phyloP scores from a whole-genome alignment of 2,329 filamentous ascomycete species.

The Epichloe gansuensis region DNA sequence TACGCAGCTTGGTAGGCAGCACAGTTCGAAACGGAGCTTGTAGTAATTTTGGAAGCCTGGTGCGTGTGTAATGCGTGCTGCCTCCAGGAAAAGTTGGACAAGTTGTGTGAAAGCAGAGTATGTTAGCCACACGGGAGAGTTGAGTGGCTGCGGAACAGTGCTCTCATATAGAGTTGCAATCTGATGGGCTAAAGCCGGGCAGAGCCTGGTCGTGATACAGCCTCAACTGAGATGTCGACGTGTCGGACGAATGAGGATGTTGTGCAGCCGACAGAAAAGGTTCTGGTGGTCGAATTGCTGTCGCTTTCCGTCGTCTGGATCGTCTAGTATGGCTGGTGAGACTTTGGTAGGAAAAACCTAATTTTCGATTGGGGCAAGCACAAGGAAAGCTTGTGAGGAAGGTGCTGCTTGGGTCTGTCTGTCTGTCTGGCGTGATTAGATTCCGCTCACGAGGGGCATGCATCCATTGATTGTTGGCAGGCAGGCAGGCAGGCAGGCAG shows the following conservation, averaged over 20 bases:
- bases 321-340: neutral
- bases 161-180: no score
- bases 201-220: neutral
- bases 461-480: neutral
- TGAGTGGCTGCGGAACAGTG: no score
- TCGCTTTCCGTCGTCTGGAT: neutral
- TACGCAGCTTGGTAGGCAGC: no score
- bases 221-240: neutral
- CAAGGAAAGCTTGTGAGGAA: neutral
- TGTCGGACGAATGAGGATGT: neutral
- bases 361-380: neutral
- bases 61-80: no score
- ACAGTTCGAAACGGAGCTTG: no score
- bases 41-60: no score
- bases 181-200: neutral
- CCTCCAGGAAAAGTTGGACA: no score
- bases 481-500: neutral
- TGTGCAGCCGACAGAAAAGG: neutral
- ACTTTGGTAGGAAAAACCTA: neutral
- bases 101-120: neutral
- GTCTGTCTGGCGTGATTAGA: neutral
- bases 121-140: neutral
- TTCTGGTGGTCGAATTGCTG: neutral
- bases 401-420: neutral
- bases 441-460: neutral